Evolutionary conservation across 805 yeast genomes (phyloP).

Genomic region (Pichia phayaonensis): DNA sequence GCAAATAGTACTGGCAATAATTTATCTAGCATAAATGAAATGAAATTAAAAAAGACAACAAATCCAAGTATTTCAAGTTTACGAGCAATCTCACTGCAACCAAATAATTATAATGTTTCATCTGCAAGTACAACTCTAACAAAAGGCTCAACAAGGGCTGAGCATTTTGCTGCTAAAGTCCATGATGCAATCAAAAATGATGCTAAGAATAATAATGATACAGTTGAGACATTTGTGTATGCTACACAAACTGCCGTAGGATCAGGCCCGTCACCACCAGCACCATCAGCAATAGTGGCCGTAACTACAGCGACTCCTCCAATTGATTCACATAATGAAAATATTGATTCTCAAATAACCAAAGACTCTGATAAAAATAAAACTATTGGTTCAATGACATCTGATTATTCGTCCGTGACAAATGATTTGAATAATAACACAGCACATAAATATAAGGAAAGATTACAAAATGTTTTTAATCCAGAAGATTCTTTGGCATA

Average conservation of each 20-base stretch:
- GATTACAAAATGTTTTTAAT: conserved; percentile 1
- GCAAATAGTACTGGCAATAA: neutral
- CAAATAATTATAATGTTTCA: conserved; percentile 17
- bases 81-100: conserved; percentile 18
- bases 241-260: conserved; percentile 33
- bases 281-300: conserved; percentile 19
- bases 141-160: conserved; percentile 68
- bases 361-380: conserved; percentile 1
- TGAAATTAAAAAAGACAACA: conserved; percentile 12
- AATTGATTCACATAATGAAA: neutral
- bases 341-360: neutral
- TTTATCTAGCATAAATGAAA: conserved; percentile 3
- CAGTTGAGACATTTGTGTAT: conserved; percentile 95
- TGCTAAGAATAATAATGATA: conserved; percentile 60
- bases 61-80: conserved; percentile 23
- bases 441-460: neutral
- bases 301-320: conserved; percentile 18
- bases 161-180: conserved; percentile 87
- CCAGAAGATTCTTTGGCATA: neutral
- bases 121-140: conserved; percentile 30
- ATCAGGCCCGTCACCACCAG: no score
- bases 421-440: neutral
- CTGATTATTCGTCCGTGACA: conserved; percentile 4
- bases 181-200: conserved; percentile 93
- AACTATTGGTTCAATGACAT: neutral